Conservation (phyloP, 2,329 filamentous ascomycete species). For the Bipolaris cookei region DNA sequence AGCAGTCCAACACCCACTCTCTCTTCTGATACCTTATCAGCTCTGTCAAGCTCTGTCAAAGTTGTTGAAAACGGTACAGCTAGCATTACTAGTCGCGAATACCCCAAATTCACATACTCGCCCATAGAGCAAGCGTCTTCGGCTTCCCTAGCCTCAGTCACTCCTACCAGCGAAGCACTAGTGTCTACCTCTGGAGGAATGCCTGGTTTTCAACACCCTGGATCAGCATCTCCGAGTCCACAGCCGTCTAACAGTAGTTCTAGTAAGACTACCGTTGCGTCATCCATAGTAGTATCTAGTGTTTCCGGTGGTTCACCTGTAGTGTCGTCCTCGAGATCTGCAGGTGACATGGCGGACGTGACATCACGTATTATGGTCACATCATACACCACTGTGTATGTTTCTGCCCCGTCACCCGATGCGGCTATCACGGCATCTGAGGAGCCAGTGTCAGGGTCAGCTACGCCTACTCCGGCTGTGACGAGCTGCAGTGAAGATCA, state of each 20-base stretch:
- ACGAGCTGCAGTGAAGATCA: constrained; percentile 1
- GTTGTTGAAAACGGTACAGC: constrained; percentile 22
- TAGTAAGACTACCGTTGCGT: constrained; percentile 3
- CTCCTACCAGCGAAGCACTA: constrained; percentile 12
- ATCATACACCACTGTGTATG: constrained; percentile 38
- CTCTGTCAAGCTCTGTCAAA: constrained; percentile 20
- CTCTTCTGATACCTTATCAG: constrained; percentile 7
- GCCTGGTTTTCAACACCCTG: constrained; percentile 31
- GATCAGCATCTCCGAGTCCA: constrained; percentile 11
- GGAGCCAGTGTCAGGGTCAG: constrained; percentile 8
- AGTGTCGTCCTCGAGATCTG: neutral
- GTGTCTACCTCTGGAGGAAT: constrained; percentile 25
- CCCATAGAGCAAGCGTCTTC: constrained; percentile 26
- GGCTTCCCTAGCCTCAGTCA: constrained; percentile 12
- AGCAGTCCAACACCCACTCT: constrained; percentile 10
- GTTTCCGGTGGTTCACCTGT: constrained; percentile 2
- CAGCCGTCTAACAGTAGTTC: constrained; percentile 1
- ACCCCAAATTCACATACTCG: constrained; percentile 36
- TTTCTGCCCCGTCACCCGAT: constrained; percentile 18
- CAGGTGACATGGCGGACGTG: constrained; percentile 9
- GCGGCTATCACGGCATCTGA: constrained; percentile 1
- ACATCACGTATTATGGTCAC: constrained; percentile 32
- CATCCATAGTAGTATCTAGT: constrained; percentile 7
- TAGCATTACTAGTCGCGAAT: constrained; percentile 21
- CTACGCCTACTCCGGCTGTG: constrained; percentile 2